These are phyloP conservation scores for Simplicillium aogashimaense DNA, from an alignment of 2,329 filamentous ascomycete species.

Conservation along the genomic window DNA sequence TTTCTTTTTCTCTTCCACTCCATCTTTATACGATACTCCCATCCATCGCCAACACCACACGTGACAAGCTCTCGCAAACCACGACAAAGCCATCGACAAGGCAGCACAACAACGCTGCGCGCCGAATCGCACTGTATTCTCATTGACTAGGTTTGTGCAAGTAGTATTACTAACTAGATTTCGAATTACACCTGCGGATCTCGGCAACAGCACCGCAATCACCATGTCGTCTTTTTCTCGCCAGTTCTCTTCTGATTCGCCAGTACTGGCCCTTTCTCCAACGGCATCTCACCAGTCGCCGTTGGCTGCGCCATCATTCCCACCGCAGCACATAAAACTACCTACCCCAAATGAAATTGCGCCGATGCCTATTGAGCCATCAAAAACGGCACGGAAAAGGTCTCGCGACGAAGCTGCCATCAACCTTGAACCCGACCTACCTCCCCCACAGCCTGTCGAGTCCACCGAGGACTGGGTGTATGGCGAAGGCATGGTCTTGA, in stretches of 20 bases:
- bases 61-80: not conserved
- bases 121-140: not conserved
- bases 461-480: constrained; percentile 58
- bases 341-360: constrained; percentile 13
- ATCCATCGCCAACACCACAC: not conserved
- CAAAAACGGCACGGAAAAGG: constrained; percentile 55
- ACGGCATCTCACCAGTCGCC: constrained; percentile 30
- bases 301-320: constrained; percentile 23
- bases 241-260: constrained; percentile 21
- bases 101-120: not conserved
- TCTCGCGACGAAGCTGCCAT: constrained; percentile 63
- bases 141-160: not conserved
- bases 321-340: constrained; percentile 15
- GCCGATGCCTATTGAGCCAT: not conserved
- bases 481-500: constrained; percentile 63
- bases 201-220: constrained; percentile 12
- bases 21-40: not conserved
- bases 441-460: constrained; percentile 31
- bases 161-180: not conserved
- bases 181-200: not conserved
- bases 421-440: constrained; percentile 53
- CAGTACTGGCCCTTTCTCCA: constrained; percentile 32
- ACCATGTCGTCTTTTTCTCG: constrained; percentile 26
- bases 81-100: not conserved
- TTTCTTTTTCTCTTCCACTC: not conserved